phyloP scores from a whole-genome alignment of 2,329 filamentous ascomycete species.

The Dactylellina parvicollis region DNA sequence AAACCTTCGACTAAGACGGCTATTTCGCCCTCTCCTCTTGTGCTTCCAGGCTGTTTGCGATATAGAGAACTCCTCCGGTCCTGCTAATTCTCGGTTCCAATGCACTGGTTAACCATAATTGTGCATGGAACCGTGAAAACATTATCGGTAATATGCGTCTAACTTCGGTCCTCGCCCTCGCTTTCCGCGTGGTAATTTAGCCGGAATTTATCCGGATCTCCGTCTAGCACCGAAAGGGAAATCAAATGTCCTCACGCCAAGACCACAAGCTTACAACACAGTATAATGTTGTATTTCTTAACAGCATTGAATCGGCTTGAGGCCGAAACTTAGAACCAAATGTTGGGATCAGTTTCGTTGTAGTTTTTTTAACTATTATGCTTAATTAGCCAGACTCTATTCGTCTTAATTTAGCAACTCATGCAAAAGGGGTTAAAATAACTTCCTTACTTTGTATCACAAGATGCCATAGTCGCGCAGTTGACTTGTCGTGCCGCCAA shows the following conservation, averaged over 20 bases:
- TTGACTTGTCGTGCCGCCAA: too few species aligned
- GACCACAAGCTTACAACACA: not conserved
- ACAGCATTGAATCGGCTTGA: too few species aligned
- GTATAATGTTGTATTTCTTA: not conserved
- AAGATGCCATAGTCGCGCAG: too few species aligned
- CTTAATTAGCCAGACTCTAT: too few species aligned
- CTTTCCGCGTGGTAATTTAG: conserved; percentile 43
- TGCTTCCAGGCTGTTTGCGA: conserved; percentile 13
- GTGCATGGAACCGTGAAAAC: conserved; percentile 38
- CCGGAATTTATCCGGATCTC: conserved; percentile 46
- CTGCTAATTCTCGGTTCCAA: conserved; percentile 33
- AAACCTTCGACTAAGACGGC: conserved; percentile 25
- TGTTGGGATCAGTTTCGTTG: too few species aligned
- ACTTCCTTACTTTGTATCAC: too few species aligned
- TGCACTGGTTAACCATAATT: conserved; percentile 48
- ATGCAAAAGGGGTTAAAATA: too few species aligned
- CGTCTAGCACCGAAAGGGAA: not conserved
- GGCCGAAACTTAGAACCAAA: too few species aligned
- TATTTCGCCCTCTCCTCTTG: conserved; percentile 31
- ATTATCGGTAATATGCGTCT: conserved; percentile 49
- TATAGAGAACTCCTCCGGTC: conserved; percentile 46
- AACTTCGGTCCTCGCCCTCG: conserved; percentile 44
- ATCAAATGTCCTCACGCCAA: not conserved
- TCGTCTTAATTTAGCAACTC: too few species aligned
- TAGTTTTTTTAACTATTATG: too few species aligned